Evolutionary conservation across 1,284 basidiomycete species (phyloP), one percentile per base, ranked within the genome.

Genomic region (Austroboletus sp.): DNA sequence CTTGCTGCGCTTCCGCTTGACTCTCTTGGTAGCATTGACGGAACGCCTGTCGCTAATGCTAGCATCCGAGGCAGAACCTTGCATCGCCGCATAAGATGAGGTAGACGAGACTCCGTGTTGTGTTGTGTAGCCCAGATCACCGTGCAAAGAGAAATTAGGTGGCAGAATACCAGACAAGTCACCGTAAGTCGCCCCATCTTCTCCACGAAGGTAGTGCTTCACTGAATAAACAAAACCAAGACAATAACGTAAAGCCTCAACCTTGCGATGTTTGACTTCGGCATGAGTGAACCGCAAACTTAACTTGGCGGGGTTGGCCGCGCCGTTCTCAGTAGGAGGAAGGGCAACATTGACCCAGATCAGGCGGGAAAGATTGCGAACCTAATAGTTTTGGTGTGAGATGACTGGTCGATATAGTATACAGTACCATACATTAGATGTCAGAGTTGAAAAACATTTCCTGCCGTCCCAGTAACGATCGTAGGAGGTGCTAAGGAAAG

Each of bases 381-480:
- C 75, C 69, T 79, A 54, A 15, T 17, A 25, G 33, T 37, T 25
- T 32, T 25, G 11, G 23, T 33, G 15, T 25, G 35, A 51, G 37
- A 40, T 13, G 25, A 40, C 25, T 32, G 25, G 35, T 17, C 12
- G 26, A 32, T 12, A 15, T 34, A 4, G n/a, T 66, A 66, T 3
- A 59, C 41, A 40, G 72, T 56, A 51, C 52, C 77, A 61, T 51
- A 80, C 75, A 53, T 80, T 78, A 21, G 82, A 73, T 11, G 73
- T 76, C 52, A 89, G 60, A 6, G 74, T 60, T 0, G 78, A 76
- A 65, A 92, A 94, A 44, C 84, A 79, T 65, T 89, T 93, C 51
- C 90, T 76, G 34, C 90, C 92, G 69, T 93, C 85, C 73, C 82
- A 86, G 59, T 80, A 87, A 34, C 85, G 79, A 57, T 89, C 86